Base-by-base conservation (phyloP, 805 yeast genomes). In the Saccharomycopsis javanensis region DNA sequence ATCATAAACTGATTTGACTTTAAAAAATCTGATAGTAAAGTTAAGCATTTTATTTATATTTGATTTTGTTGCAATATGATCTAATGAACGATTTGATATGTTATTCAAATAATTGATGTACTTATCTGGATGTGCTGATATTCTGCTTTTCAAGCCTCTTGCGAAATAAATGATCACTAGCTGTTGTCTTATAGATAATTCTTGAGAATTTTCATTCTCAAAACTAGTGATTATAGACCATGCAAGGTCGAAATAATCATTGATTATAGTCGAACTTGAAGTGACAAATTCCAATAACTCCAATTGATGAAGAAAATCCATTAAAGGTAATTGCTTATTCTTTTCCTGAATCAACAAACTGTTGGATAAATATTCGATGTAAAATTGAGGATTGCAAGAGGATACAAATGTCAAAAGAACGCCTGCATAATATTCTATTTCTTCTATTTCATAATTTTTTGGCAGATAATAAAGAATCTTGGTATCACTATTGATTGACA, bases 131-230 rank as follows among this genome's bases (percentile, higher is more conserved):
- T 35, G 16, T 2, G 25, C 13, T 11, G 59, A 16, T 15, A 57
- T 57, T 53, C 56, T 53, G 16, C 53, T 35, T 27, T 57, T 53
- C 7, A 57, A 30, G 4, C 51, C 48, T 23, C 53, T 46, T 27
- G 42, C 18, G 15, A 57, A 48, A 50, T 53, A 53, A 27, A 53
- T 38, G 4, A 57, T 18, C 3, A 57, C 34, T 8, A 57, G 28
- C 51, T 53, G 34, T 27, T 57, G 53, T 13, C 50, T 13, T 25
- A 28, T 33, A 13, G 31, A 33, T 20, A 28, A 42, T 20, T 42
- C 48, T 3, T 23, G 3, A 4, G 48, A 18, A 4, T 42, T 42
- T 42, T 8, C 28, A 20, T 23, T 42, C 11, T 42, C 48, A 42
- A 20, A 42, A 11, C 23, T 42, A 5, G 25, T 20, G 23, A 42